phyloP scores from a whole-genome alignment of 345 rosid genomes.

The Passiflora organensis region DNA sequence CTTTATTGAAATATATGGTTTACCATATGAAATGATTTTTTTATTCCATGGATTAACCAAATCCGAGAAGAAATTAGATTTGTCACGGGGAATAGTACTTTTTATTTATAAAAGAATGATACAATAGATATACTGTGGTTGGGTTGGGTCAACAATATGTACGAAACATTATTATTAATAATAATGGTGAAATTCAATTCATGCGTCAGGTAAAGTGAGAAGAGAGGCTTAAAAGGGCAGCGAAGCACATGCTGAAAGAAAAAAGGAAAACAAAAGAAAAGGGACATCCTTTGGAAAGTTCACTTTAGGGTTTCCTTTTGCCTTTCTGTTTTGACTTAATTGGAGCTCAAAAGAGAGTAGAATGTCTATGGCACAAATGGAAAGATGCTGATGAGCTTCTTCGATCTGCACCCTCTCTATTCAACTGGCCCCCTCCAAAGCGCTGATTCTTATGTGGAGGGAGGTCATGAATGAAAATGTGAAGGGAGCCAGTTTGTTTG shows the following conservation, averaged over 20 bases:
- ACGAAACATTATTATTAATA: neutral
- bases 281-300: constrained; percentile 1
- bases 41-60: no score
- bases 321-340: constrained; percentile 7
- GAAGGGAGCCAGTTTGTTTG: constrained; percentile 35
- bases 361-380: constrained; percentile 29
- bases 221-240: neutral
- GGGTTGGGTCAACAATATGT: neutral
- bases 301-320: neutral
- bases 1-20: no score
- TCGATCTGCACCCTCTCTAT: constrained; percentile 10
- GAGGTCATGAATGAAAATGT: no score
- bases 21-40: neutral
- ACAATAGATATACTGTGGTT: no score
- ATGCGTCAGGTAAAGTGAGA: no score
- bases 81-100: no score
- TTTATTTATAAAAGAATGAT: no score
- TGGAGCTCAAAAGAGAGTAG: constrained; percentile 9
- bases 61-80: no score
- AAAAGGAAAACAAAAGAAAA: neutral
- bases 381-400: constrained; percentile 24
- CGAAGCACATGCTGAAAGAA: constrained; percentile 7
- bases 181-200: no score
- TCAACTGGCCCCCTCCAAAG: constrained; percentile 2
- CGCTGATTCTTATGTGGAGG: constrained; percentile 30